Conservation (phyloP, 2,329 filamentous ascomycete genomes). For the Biscogniauxia mediterranea region DNA sequence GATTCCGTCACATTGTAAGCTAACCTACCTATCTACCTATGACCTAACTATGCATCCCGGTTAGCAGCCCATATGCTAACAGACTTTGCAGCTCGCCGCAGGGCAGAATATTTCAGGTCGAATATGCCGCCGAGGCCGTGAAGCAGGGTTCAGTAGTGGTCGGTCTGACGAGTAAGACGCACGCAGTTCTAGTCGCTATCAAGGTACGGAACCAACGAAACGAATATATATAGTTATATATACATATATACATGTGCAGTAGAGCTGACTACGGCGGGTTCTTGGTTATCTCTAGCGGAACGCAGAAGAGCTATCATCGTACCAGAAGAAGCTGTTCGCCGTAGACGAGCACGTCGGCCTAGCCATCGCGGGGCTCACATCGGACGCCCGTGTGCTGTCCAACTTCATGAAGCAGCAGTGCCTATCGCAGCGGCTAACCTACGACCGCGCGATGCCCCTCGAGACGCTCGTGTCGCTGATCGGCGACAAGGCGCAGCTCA, state of each 20-base stretch:
- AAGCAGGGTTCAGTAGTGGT: slow-evolving; percentile 99
- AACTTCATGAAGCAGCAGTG: slow-evolving; percentile 99
- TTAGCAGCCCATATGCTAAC: slow-evolving; percentile 18
- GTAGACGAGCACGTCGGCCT: slow-evolving; percentile 95
- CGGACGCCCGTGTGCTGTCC: slow-evolving; percentile 96
- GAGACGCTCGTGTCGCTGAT: slow-evolving; percentile 88
- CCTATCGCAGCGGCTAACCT: slow-evolving; percentile 90
- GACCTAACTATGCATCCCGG: background rate
- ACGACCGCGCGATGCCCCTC: slow-evolving; percentile 89
- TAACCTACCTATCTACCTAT: slow-evolving; percentile 14
- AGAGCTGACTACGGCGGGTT: slow-evolving; percentile 8
- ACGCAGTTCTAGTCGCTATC: slow-evolving; percentile 90
- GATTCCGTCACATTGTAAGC: slow-evolving; percentile 98
- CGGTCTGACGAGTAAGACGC: slow-evolving; percentile 95
- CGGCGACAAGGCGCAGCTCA: slow-evolving; percentile 93
- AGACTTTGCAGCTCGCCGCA: slow-evolving; percentile 76
- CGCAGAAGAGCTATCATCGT: slow-evolving; percentile 97
- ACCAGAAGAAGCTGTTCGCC: slow-evolving; percentile 98
- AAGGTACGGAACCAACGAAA: slow-evolving; percentile 64
- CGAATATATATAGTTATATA: background rate
- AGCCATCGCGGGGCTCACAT: slow-evolving; percentile 93
- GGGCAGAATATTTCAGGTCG: slow-evolving; percentile 98
- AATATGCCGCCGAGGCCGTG: slow-evolving; percentile 97
- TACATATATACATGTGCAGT: slow-evolving; percentile 1
- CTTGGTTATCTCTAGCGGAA: slow-evolving; percentile 65